Conservation (phyloP, 768 basidiomycete species). For the Leccinum incarnatum region DNA sequence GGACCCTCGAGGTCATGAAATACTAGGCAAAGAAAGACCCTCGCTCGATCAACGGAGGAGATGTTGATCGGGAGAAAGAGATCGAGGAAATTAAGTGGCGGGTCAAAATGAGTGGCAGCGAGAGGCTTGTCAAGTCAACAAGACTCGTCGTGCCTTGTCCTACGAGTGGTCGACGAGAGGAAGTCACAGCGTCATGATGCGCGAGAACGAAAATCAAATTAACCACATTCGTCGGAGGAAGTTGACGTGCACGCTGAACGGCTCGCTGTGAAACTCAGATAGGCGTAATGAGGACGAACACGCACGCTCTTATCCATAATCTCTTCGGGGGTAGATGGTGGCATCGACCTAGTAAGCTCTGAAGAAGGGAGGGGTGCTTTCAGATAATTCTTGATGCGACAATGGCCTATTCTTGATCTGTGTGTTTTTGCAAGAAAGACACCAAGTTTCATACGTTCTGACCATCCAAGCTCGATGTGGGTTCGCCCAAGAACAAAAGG, state of each 20-base stretch:
- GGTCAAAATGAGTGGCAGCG: slow-evolving; percentile 69
- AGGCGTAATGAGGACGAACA: slow-evolving; percentile 3
- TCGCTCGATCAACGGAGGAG: slow-evolving; percentile 58
- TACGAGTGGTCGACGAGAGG: background rate
- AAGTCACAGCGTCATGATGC: slow-evolving; percentile 69
- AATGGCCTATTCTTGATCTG: slow-evolving; percentile 83
- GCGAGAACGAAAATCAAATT: slow-evolving; percentile 84
- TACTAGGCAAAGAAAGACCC: slow-evolving; percentile 79
- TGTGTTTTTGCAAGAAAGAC: slow-evolving; percentile 78
- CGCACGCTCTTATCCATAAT: slow-evolving; percentile 66
- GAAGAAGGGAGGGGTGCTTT: slow-evolving; percentile 75
- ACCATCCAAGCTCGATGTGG: slow-evolving; percentile 55
- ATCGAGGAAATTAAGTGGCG: slow-evolving; percentile 73
- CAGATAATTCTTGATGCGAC: slow-evolving; percentile 80
- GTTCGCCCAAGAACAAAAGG: slow-evolving; percentile 37
- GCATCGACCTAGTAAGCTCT: slow-evolving; percentile 55
- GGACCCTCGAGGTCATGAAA: slow-evolving; percentile 77
- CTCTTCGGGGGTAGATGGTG: slow-evolving; percentile 73
- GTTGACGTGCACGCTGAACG: slow-evolving; percentile 51
- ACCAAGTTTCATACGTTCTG: slow-evolving; percentile 80
- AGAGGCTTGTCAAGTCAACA: slow-evolving; percentile 44
- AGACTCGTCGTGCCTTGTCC: slow-evolving; percentile 7
- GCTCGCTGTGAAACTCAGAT: slow-evolving; percentile 4
- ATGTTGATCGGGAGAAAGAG: slow-evolving; percentile 71
- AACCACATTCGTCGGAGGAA: slow-evolving; percentile 83